These are phyloP conservation scores for Sphagnum contortum DNA, from an alignment of 225 moss, liverwort and hornwort species.

Conservation along the genomic window DNA sequence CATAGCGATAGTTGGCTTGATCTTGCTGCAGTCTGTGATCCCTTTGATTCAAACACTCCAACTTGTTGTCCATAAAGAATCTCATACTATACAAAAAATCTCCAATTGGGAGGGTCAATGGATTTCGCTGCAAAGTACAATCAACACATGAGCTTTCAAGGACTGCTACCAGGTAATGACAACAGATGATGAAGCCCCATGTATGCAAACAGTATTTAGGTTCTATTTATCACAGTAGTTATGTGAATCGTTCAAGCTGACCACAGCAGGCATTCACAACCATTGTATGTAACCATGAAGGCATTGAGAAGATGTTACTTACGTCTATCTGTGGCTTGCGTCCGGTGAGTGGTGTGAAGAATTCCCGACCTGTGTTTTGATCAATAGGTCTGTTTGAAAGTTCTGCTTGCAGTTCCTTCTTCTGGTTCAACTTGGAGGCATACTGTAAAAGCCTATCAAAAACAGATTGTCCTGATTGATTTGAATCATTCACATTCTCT, in stretches of 20 bases:
- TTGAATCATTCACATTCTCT: constrained; percentile 25
- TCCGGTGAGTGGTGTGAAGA: constrained; percentile 72
- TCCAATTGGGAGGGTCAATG: constrained; percentile 72
- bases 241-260: no score
- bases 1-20: constrained; percentile 68
- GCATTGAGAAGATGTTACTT: constrained; percentile 8
- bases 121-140: constrained; percentile 50
- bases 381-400: constrained; percentile 50
- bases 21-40: constrained; percentile 48
- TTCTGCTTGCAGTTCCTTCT: constrained; percentile 66
- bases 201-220: no score
- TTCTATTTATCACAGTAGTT: no score
- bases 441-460: constrained; percentile 85
- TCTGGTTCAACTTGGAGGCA: constrained; percentile 67
- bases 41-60: constrained; percentile 32
- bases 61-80: constrained; percentile 65
- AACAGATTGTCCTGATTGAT: constrained; percentile 55
- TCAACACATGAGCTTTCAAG: no score
- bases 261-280: no score
- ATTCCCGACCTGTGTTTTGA: constrained; percentile 63
- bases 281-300: no score
- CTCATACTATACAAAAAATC: constrained; percentile 79
- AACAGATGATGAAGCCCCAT: no score
- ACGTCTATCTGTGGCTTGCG: constrained; percentile 65
- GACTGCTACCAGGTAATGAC: no score